Evolutionary conservation across 1,284 basidiomycete genomes (phyloP).

Genomic region (Puccinia triticina): DNA sequence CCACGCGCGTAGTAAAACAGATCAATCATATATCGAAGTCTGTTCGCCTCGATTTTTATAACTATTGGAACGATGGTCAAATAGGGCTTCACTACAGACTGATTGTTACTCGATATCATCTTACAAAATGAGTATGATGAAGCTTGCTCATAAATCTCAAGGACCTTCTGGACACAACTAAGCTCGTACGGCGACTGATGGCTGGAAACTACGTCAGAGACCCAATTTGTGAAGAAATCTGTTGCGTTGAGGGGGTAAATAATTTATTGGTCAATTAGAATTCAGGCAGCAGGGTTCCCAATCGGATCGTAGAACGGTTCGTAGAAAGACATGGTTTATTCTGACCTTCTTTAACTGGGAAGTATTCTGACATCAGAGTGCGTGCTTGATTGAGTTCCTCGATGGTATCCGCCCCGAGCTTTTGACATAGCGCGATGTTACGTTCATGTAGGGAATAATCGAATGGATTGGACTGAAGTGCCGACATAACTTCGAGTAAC

Average conservation of each 20-base stretch:
- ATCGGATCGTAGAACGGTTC: not conserved
- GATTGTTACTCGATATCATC: not conserved
- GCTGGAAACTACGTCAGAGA: conserved; percentile 26
- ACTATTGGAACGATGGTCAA: conserved; percentile 25
- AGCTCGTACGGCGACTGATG: conserved; percentile 33
- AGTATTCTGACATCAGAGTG: conserved; percentile 46
- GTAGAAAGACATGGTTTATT: not conserved
- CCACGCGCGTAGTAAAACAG: conserved; percentile 36
- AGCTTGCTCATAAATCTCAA: conserved; percentile 49
- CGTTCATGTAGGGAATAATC: conserved; percentile 48
- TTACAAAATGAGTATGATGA: conserved; percentile 51
- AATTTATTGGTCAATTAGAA: not conserved
- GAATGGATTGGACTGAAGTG: conserved; percentile 47
- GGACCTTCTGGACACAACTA: conserved; percentile 25
- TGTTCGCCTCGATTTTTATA: conserved; percentile 31
- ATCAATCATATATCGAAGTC: conserved; percentile 38
- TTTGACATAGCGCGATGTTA: conserved; percentile 39
- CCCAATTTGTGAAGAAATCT: conserved; percentile 47
- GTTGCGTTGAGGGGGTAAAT: not conserved
- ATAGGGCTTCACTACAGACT: not conserved
- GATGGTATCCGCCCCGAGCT: conserved; percentile 41
- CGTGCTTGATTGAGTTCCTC: conserved; percentile 48
- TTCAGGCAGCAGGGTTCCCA: not conserved
- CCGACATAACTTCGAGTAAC: conserved; percentile 50
- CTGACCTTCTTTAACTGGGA: conserved; percentile 49